Evolutionary conservation across 2,329 filamentous ascomycete species (phyloP).

Genomic region (Alternaria triticimaculans): DNA sequence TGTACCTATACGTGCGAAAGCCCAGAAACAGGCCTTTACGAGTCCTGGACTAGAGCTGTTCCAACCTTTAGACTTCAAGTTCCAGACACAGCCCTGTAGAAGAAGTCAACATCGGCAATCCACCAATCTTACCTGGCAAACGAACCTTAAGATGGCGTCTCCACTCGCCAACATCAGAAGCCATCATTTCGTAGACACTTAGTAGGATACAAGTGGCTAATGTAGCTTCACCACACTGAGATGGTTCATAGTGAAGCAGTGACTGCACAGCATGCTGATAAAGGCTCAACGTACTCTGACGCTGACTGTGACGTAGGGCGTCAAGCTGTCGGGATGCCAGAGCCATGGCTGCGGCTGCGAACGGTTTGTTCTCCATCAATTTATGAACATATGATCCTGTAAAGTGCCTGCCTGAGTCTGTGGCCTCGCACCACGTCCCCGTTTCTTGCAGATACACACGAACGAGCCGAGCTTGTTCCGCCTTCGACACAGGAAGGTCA

Average conservation of each 20-base stretch:
- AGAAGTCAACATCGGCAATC: not conserved
- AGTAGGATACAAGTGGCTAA: not conserved
- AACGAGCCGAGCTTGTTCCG: not conserved
- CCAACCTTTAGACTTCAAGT: not conserved
- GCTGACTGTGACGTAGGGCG: not conserved
- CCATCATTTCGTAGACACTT: not conserved
- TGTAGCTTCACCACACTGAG: not conserved
- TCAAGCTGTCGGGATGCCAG: not conserved
- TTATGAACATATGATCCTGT: not conserved
- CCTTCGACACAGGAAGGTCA: not conserved
- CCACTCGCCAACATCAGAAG: not conserved
- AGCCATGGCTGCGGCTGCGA: not conserved
- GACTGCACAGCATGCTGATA: not conserved
- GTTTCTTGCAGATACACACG: not conserved
- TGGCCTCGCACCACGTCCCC: not conserved
- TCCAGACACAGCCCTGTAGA: not conserved
- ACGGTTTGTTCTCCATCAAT: not conserved
- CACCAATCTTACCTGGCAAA: not conserved
- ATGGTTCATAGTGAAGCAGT: not conserved
- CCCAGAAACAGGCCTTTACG: not conserved
- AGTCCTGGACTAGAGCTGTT: not conserved
- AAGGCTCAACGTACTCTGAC: not conserved
- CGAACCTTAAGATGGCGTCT: not conserved
- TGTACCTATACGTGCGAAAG: not conserved
- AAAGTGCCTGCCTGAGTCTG: not conserved